Base-by-base conservation (phyloP, 192 early-diverging fungal species). In the Backusella tuberculispora region DNA sequence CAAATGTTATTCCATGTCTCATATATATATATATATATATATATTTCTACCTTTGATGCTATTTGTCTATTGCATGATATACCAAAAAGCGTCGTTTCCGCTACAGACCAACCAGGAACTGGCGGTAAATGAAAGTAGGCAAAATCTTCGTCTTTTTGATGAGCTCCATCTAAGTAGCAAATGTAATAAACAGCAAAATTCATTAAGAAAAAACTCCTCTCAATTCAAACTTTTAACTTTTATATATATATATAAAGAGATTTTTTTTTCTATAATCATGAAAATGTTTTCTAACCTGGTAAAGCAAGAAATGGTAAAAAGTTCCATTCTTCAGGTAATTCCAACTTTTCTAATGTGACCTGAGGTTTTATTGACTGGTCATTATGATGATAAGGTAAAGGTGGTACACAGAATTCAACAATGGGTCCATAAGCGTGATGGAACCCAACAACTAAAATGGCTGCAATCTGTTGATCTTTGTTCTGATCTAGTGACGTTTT, bases 61-160 rank as follows among this genome's bases (percentile, higher is more conserved):
- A 95, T 93, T 80, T 95, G 93, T 66, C 93, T 82, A 73, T 92
- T 93, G 75, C 93, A 95, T 14, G 92, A 91, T 67, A 95, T 85
- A n/a, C 93, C 93, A 80, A 95, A 95, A 7, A 95, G 67, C 0
- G 93, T 93, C 3, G 86, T 84, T 19, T 89, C 78, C 5, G 87
- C 85, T 21, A 83, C 79, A 15, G 74, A 66, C 88, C 93, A 92
- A 63, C 77, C 71, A 34, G 85, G 76, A 10, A 95, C 87, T 40
- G 93, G 92, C 29, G 93, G 92, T 1, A 95, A 83, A 77, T 95
- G 93, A 72, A 95, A 95, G 71, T 94, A 94, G 3, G 93, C 89
- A 74, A 93, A 94, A 68, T 94, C 93, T 77, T 94, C 92, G 40
- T 92, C 92, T 69, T 80, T 82, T 81, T 91, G 91, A 81, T 94